Evolutionary conservation across 352 stramenopile species (phyloP), one percentile per base, ranked within the genome.

Genomic region (Globisporangium barbulae): DNA sequence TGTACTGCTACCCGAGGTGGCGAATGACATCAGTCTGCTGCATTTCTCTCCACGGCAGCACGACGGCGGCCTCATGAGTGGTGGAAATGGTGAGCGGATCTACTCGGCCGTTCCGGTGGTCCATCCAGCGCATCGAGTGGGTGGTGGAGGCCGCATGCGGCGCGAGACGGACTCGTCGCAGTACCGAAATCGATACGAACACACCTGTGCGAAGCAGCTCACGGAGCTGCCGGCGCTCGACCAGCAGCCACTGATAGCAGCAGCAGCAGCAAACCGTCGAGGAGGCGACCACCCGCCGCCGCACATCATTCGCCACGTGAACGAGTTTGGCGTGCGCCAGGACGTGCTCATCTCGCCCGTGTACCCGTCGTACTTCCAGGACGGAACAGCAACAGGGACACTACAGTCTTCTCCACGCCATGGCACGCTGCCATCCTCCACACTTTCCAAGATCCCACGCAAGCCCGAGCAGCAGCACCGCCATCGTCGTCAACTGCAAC

Each of bases 261-360:
- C 59, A 28, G 17, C 35, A 30, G 2, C n/a, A 48, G 19, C 9
- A 17, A 48, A 12, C 9, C 42, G 42, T 9, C 17, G 39, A 45
- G 39, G 39, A 8, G 39, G 39, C 9, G 39, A 45, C 6, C 37
- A 28, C 17, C 15, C 41, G 8, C 48, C 66, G 7, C 61, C 75
- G 8, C 75, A 88, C 33, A 76, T 91, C 15, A 66, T 90, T 22
- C 75, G 74, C 31, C 80, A 90, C 31, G 73, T 84, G 60, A 91
- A 91, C 64, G 80, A 90, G 60, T 90, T 90, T 47, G 83, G 83
- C 7, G 76, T 45, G 9, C 72, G 65, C 1, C 80, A 91, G 44
- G 72, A 82, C 53, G 72, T 91, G 13, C 72, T 90, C 6, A 54
- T 90, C 21, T 90, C 83, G 1, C 73, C 83, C 1, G 67, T 76